Base-by-base conservation (phyloP, 257 asterid species). In the Nyctanthes arbortristis region DNA sequence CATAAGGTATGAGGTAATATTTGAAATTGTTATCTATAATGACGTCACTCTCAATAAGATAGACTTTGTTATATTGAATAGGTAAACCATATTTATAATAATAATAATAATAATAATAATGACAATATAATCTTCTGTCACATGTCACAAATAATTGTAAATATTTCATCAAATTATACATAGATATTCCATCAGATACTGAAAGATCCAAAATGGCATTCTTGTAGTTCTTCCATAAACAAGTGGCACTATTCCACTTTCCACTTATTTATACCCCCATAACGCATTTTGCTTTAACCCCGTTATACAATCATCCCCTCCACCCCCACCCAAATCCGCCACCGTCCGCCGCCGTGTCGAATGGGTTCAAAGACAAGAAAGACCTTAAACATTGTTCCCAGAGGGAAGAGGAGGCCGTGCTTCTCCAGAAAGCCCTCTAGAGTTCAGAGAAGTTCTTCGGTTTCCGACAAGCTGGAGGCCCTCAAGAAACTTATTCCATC, bases 381-480 rank as follows among this genome's bases (percentile, higher is more conserved):
- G 52, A 61, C 81, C 16, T 18, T 55, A 37, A 63, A 74, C 64
- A 9, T 67, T 27, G 33, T 80, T 18, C 33, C 29, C 47, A 62
- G 77, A 65, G 73, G 66, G 73, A 66, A 59, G 52, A 82, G 75
- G 73, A 87, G 81, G 65, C 45, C 83, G 1, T 35, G 79, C n/a
- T 14, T 16, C 35, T 66, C 73, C 74, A 69, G 73, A 70, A 73
- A 73, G 64, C 34, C 58, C 58, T 49, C 58, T 49, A 49, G 22
- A 49, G 29, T 49, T 6, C 58, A 49, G 1, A 49, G 28, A 7
- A 18, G 13, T 20, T 49, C 80, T 20, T 32, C 78, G 3, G 80
- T 92, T 33, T 74, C 96, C 45, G 87, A 84, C 69, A 92, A 92
- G 80, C 70, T 92, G 76, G 89, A 82, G 76, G 92, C 94, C 20